Percentiles rank a stretch among this genome's conserved stretches.
These are phyloP conservation scores for Ophiostoma sp. DNA, from an alignment of 2,329 filamentous ascomycete genomes.

Conservation along the genomic window DNA sequence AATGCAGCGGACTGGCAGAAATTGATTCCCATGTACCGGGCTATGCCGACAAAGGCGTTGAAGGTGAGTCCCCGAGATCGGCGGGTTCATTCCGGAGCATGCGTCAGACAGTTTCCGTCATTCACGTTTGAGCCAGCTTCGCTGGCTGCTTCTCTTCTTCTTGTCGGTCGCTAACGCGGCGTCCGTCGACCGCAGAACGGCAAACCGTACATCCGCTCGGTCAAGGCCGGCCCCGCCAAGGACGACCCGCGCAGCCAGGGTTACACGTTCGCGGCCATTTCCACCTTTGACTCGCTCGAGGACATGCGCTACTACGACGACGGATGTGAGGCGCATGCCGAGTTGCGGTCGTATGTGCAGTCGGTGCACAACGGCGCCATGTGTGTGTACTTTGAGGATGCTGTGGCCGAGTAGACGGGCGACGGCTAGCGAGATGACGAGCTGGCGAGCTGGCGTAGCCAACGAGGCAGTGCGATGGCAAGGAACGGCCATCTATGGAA, in stretches of 20 bases:
- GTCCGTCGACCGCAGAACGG: constrained; percentile 56
- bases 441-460: background rate
- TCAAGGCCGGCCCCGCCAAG: constrained; percentile 48
- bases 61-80: constrained; percentile 39
- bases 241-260: constrained; percentile 63
- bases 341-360: constrained; percentile 42
- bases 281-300: constrained; percentile 62
- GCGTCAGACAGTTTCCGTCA: background rate
- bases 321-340: constrained; percentile 46
- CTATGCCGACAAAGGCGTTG: constrained; percentile 43
- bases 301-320: constrained; percentile 72
- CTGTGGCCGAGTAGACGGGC: background rate
- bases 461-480: background rate
- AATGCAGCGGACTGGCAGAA: constrained; percentile 45
- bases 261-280: constrained; percentile 64
- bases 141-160: background rate
- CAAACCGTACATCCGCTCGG: constrained; percentile 66
- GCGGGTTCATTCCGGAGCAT: background rate
- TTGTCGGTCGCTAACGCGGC: background rate
- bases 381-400: constrained; percentile 26
- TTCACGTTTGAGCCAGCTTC: background rate
- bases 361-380: constrained; percentile 38
- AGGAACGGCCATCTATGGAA: background rate
- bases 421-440: background rate
- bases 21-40: constrained; percentile 48